Percentiles rank a stretch among this genome's conserved stretches.
phyloP scores from a whole-genome alignment of 139 green algal genomes.

The Chlorella sp. region DNA sequence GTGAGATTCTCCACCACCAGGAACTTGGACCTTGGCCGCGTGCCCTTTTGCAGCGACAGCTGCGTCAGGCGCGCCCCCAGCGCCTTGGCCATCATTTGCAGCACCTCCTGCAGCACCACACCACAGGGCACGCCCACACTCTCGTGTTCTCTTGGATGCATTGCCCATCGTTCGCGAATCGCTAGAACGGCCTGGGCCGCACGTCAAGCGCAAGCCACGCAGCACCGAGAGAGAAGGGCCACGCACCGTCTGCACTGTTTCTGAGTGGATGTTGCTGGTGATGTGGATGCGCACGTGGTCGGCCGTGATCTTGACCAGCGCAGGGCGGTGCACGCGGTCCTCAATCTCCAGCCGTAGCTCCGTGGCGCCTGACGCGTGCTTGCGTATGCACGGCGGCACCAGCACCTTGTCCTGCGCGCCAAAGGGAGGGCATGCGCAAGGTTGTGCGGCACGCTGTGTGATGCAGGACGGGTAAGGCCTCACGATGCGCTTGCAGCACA shows the following conservation, averaged over 20 bases:
- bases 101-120: constrained; percentile 10
- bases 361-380: constrained; percentile 10
- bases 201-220: no score
- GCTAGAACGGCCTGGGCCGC: no score
- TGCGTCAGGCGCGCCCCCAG: constrained; percentile 1
- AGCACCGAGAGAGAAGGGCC: neutral
- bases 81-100: constrained; percentile 16
- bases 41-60: neutral
- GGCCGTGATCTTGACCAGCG: constrained; percentile 56
- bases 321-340: constrained; percentile 44
- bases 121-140: no score
- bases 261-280: constrained; percentile 16
- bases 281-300: constrained; percentile 69
- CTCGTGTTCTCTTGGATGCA: no score
- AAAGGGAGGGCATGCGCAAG: no score
- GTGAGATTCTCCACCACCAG: constrained; percentile 8
- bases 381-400: constrained; percentile 75
- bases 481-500: no score
- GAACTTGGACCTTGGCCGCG: neutral
- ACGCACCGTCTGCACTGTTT: constrained; percentile 1
- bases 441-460: no score
- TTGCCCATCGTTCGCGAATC: no score
- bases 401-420: constrained; percentile 37
- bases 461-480: no score
- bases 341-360: constrained; percentile 65